Percentiles rank a stretch among this genome's conserved stretches.
Evolutionary conservation across 129 eudicot species (phyloP).

Genomic region (Chrysanthemum seticuspe): DNA sequence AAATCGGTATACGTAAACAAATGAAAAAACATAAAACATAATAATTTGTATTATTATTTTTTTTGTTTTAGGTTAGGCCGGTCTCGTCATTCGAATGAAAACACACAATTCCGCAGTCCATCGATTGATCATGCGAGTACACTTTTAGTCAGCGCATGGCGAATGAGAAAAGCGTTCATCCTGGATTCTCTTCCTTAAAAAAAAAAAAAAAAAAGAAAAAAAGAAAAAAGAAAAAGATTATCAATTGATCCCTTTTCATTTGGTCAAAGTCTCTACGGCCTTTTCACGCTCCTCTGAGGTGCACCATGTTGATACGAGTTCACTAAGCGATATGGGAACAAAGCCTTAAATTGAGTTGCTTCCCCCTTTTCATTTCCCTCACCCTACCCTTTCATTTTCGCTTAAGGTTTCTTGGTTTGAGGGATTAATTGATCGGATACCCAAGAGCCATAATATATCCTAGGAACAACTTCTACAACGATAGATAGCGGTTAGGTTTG

Average conservation of each 20-base stretch:
- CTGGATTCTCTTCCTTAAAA: conserved; percentile 26
- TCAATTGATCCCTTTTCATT: conserved; percentile 29
- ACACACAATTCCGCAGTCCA: neutral
- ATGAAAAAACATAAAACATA: too few species aligned
- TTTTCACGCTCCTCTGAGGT: conserved; percentile 22
- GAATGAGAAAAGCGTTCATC: conserved; percentile 20
- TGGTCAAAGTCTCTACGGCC: conserved; percentile 29
- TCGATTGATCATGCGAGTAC: conserved; percentile 2
- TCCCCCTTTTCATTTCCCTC: neutral
- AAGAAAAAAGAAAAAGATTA: conserved; percentile 1
- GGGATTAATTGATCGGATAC: conserved; percentile 1
- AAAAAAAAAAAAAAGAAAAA: too few species aligned
- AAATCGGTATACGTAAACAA: too few species aligned
- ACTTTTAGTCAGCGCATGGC: conserved; percentile 13
- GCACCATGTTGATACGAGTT: too few species aligned
- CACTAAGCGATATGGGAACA: too few species aligned
- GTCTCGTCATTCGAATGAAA: neutral
- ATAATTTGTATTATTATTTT: too few species aligned
- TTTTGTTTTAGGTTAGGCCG: neutral
- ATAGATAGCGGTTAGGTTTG: too few species aligned
- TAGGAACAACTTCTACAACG: neutral
- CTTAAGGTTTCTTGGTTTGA: neutral
- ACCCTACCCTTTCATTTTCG: neutral
- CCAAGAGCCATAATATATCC: neutral
- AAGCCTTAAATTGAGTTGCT: neutral